A percentile compares a stretch with the other conserved stretches of the same genome.
These are phyloP conservation scores for Rickenella mellea DNA, from an alignment of 768 basidiomycete genomes.

Conservation along the genomic window DNA sequence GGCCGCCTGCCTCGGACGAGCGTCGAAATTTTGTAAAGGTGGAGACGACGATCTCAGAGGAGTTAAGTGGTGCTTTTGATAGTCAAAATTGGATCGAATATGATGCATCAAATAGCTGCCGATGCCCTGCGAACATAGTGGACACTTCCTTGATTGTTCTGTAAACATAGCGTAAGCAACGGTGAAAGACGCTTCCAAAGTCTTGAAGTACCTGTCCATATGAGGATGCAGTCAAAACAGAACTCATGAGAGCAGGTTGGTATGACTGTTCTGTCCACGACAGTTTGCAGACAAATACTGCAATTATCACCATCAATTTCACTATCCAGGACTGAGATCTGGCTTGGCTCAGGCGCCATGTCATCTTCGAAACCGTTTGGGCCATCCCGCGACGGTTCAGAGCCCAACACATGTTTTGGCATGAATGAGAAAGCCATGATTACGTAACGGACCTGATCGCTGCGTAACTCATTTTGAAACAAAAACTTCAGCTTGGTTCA, in stretches of 20 bases:
- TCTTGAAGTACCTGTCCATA: slow-evolving; percentile 74
- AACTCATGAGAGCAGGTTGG: slow-evolving; percentile 88
- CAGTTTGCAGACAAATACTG: slow-evolving; percentile 75
- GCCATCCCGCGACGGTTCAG: too few species aligned
- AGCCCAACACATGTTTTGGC: too few species aligned
- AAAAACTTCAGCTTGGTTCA: too few species aligned
- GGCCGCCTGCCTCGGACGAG: slow-evolving; percentile 33
- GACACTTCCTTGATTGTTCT: slow-evolving; percentile 76
- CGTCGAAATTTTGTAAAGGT: slow-evolving; percentile 20
- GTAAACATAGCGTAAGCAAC: background rate
- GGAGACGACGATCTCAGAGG: slow-evolving; percentile 50
- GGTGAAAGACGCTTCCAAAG: background rate
- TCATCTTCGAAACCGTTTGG: too few species aligned
- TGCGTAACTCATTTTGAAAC: too few species aligned
- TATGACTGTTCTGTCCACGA: slow-evolving; percentile 72
- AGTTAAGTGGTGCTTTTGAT: slow-evolving; percentile 68
- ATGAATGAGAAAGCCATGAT: too few species aligned
- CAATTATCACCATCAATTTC: slow-evolving; percentile 53
- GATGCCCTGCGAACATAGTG: slow-evolving; percentile 59
- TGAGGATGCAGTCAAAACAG: slow-evolving; percentile 82
- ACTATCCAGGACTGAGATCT: too few species aligned
- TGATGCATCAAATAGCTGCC: slow-evolving; percentile 73
- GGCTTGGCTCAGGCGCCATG: too few species aligned
- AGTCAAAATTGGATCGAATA: slow-evolving; percentile 71
- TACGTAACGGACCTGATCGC: too few species aligned